Evolutionary conservation across 805 yeast genomes (phyloP).

Genomic region (Metschnikowia sp.): DNA sequence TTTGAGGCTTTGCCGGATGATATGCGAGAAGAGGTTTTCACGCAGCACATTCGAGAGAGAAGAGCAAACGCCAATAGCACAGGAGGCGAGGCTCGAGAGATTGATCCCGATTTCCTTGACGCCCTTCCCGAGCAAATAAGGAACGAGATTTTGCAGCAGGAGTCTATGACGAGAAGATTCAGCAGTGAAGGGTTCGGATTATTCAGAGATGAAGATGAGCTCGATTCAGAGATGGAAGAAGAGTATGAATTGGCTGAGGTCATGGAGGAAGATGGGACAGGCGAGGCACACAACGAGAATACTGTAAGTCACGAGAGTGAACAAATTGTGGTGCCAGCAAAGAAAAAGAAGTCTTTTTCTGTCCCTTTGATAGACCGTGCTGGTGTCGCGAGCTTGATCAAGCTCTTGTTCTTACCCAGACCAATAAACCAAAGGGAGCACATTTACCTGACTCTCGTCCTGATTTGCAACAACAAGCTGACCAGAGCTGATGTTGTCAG

Average conservation of each 20-base stretch:
- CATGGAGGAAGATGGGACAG: conserved; percentile 18
- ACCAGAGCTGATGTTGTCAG: conserved; percentile 73
- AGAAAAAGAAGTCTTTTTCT: conserved; percentile 10
- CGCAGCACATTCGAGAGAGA: conserved; percentile 77
- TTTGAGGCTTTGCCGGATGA: conserved; percentile 88
- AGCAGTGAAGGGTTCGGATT: conserved; percentile 17
- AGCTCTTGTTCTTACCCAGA: conserved; percentile 72
- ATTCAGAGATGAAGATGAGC: conserved; percentile 20
- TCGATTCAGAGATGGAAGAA: conserved; percentile 20
- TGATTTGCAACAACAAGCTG: conserved; percentile 72
- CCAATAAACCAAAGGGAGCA: conserved; percentile 58
- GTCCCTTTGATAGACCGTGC: conserved; percentile 70
- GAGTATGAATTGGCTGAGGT: conserved; percentile 22
- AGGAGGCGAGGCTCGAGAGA: conserved; percentile 52
- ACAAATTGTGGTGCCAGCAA: conserved; percentile 14
- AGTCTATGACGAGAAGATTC: conserved; percentile 43
- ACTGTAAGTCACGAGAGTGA: background rate
- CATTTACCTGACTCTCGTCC: conserved; percentile 62
- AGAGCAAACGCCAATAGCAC: conserved; percentile 52
- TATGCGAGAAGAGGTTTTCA: conserved; percentile 87
- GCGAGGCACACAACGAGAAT: background rate
- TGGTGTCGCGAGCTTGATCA: conserved; percentile 70
- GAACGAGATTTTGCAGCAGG: conserved; percentile 59
- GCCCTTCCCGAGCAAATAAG: conserved; percentile 73
- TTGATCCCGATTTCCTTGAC: conserved; percentile 75